Evolutionary conservation across 305 asterid species (phyloP), one percentile per base, ranked within the genome.

Genomic region (Fraxinus velutina): DNA sequence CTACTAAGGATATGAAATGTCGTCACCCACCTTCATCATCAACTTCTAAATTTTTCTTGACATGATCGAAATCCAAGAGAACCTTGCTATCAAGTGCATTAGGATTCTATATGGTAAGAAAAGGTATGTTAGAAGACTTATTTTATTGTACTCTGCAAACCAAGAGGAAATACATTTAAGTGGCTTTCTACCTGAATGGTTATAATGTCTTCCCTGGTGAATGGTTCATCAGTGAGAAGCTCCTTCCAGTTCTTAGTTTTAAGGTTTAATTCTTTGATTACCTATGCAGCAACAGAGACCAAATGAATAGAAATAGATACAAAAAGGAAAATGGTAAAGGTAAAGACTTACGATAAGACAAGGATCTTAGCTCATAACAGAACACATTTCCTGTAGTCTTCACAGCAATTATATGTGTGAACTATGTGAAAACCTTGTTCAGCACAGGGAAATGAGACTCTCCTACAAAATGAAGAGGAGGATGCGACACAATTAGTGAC

Each of bases 161-260:
- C 34, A 79, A 76, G 17, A 83, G 78, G 64, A 72, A 39, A 52
- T 47, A 68, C 47, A 39, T 22, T 24, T 50, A 64, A 75, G 70
- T 42, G 39, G 79, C 75, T 60, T 52, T 75, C 79, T 83, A 94
- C 99, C 90, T 96, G 99, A 88, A 96, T 96, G 55, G 97, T 93
- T 83, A 96, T 89, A 70, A 96, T 82, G 89, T 94, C 98, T 83
- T 89, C 91, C 86, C 80, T 92, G 57, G 93, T 83, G 88, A 96
- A 96, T 78, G 98, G 93, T 84, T 94, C 99, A 75, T 96, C 98
- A 1, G 99, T 93, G 78, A 96, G 96, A 84, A 96, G 99, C 92
- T 96, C 99, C 83, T 93, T 96, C 99, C 98, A 93, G 87, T 90
- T 96, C 92, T 94, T 96, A 6, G 98, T 91, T 88, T 96, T 96